A percentile compares a stretch with the other conserved stretches of the same genome.
Conservation (phyloP, 2,329 filamentous ascomycete species). For the Meredithiella fracta region DNA sequence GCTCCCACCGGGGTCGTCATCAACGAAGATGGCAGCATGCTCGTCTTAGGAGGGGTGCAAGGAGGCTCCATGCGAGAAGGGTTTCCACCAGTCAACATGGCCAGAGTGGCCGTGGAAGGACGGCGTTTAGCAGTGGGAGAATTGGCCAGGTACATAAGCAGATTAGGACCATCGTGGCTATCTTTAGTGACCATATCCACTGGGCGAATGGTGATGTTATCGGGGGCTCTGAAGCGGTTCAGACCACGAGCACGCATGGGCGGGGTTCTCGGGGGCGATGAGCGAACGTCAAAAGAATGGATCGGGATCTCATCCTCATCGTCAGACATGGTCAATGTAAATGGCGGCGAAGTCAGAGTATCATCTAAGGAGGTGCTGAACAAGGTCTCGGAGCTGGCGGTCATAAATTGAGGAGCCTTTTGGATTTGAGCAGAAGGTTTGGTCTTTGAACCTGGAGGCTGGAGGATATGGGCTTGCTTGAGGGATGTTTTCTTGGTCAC, state of each 20-base stretch:
- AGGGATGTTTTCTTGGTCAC: neutral
- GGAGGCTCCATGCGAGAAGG: constrained; percentile 47
- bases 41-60: constrained; percentile 54
- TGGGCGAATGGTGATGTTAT: constrained; percentile 8
- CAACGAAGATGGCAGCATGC: constrained; percentile 62
- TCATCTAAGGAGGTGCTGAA: constrained; percentile 56
- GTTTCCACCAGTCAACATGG: constrained; percentile 35
- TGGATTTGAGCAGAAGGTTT: constrained; percentile 18
- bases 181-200: constrained; percentile 1
- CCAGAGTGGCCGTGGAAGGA: constrained; percentile 2
- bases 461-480: constrained; percentile 7
- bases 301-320: constrained; percentile 71
- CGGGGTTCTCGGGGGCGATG: constrained; percentile 72
- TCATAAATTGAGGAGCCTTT: constrained; percentile 61
- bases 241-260: constrained; percentile 43
- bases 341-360: constrained; percentile 41
- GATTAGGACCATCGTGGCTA: constrained; percentile 55
- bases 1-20: constrained; percentile 66
- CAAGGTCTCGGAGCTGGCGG: constrained; percentile 59
- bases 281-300: constrained; percentile 56
- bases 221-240: constrained; percentile 26
- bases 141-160: constrained; percentile 71
- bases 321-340: constrained; percentile 41
- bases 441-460: neutral
- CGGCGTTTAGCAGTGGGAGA: constrained; percentile 57